Conservation (phyloP, 345 rosid genomes). For the Eucalyptus tenuipes region DNA sequence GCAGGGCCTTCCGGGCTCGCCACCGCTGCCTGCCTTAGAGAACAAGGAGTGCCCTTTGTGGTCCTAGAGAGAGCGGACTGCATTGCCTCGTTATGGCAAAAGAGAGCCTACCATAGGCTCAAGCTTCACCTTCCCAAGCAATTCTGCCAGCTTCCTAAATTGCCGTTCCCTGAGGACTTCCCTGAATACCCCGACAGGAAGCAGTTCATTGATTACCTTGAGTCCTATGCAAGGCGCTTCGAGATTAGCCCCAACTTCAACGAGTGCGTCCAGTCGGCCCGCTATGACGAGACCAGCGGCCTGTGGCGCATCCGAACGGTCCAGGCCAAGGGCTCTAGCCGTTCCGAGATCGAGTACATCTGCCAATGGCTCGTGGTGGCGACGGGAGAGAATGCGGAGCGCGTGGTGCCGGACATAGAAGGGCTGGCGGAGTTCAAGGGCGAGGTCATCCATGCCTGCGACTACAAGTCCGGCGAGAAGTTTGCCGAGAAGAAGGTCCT, state of each 20-base stretch:
- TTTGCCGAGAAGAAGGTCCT: slow-evolving; percentile 25
- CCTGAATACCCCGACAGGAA: slow-evolving; percentile 25
- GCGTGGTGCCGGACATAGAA: slow-evolving; percentile 30
- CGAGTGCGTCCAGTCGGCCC: slow-evolving; percentile 22
- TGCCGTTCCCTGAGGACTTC: slow-evolving; percentile 29
- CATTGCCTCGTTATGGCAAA: slow-evolving; percentile 39
- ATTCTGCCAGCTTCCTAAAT: slow-evolving; percentile 37
- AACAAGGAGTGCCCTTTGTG: slow-evolving; percentile 32
- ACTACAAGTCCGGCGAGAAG: slow-evolving; percentile 24
- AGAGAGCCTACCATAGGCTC: slow-evolving; percentile 35
- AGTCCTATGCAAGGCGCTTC: slow-evolving; percentile 23
- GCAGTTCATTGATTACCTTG: slow-evolving; percentile 34
- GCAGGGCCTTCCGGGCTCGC: slow-evolving; percentile 36
- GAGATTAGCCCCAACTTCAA: slow-evolving; percentile 24
- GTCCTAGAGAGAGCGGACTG: slow-evolving; percentile 35
- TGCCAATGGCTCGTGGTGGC: slow-evolving; percentile 49
- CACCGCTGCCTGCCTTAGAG: slow-evolving; percentile 29
- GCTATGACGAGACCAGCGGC: slow-evolving; percentile 18
- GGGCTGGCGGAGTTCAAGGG: slow-evolving; percentile 27
- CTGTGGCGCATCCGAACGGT: slow-evolving; percentile 31
- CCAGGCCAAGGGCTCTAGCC: background rate
- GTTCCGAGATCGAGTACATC: slow-evolving; percentile 22
- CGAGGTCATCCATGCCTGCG: slow-evolving; percentile 23
- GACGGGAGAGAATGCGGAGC: slow-evolving; percentile 43
- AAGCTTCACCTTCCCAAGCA: slow-evolving; percentile 44